Conservation (phyloP, 208 protist species). For the Acanthamoeba royreba region DNA sequence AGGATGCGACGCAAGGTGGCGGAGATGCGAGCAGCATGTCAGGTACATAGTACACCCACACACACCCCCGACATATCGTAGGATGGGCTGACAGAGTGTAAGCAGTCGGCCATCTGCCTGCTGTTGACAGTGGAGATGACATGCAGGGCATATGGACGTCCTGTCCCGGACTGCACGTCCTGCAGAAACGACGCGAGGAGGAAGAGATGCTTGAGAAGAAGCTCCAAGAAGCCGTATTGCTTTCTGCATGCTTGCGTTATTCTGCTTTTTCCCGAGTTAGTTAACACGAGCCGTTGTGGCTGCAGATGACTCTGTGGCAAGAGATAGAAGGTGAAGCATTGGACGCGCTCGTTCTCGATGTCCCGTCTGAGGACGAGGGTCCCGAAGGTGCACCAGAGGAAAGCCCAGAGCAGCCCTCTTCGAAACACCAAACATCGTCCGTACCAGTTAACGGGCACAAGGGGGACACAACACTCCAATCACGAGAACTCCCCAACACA, state of each 20-base stretch:
- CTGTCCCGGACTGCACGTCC: background rate
- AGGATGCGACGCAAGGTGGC: too few species aligned
- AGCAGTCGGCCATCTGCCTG: background rate
- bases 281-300: too few species aligned
- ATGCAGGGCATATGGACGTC: background rate
- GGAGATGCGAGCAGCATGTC: too few species aligned
- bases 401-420: background rate
- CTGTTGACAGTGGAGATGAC: background rate
- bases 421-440: background rate
- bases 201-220: background rate
- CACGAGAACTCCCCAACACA: too few species aligned
- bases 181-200: background rate
- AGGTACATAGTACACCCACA: background rate
- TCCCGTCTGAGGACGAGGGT: background rate
- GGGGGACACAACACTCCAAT: background rate
- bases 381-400: background rate
- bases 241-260: background rate
- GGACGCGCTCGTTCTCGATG: background rate
- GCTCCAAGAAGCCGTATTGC: background rate
- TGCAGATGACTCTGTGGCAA: background rate
- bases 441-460: background rate
- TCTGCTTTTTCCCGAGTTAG: background rate
- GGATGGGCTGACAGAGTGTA: background rate
- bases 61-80: background rate
- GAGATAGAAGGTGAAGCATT: conserved; percentile 1